phyloP scores from a whole-genome alignment of 441 rosid genomes.

The Pelargonium cotyledonis region DNA sequence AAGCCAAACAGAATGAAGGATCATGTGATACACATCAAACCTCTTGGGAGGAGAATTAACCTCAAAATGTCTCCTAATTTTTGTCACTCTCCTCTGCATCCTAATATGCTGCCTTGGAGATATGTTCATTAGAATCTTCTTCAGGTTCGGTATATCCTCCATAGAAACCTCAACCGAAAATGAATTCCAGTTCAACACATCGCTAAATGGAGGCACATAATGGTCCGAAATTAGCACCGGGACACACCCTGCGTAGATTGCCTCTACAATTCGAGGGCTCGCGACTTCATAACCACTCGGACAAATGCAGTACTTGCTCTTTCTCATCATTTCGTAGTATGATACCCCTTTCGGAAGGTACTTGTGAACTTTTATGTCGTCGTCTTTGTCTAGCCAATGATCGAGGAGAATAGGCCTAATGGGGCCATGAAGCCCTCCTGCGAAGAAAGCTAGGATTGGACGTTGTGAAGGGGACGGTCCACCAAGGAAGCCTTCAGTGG shows the following conservation, averaged over 20 bases:
- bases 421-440: slow-evolving; percentile 88
- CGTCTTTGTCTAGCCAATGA: slow-evolving; percentile 79
- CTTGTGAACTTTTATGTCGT: slow-evolving; percentile 53
- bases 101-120: slow-evolving; percentile 65
- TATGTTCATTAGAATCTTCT: slow-evolving; percentile 50
- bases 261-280: slow-evolving; percentile 80
- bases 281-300: slow-evolving; percentile 95
- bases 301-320: slow-evolving; percentile 73
- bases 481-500: slow-evolving; percentile 49
- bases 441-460: slow-evolving; percentile 74
- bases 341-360: slow-evolving; percentile 70
- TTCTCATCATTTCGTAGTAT: slow-evolving; percentile 65
- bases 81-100: slow-evolving; percentile 67
- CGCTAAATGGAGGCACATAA: slow-evolving; percentile 83
- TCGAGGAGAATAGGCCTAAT: slow-evolving; percentile 68
- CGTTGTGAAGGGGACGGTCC: slow-evolving; percentile 78
- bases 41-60: slow-evolving; percentile 71
- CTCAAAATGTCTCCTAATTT: slow-evolving; percentile 65
- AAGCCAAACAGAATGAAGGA: slow-evolving; percentile 85
- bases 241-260: slow-evolving; percentile 72
- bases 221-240: slow-evolving; percentile 72
- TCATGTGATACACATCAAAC: slow-evolving; percentile 88
- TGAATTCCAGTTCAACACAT: slow-evolving; percentile 70
- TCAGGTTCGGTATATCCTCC: slow-evolving; percentile 61
- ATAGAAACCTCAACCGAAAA: slow-evolving; percentile 63